These are phyloP conservation scores for Cryptosporidium felis DNA, from an alignment of 169 alveolate genomes.

Conservation along the genomic window DNA sequence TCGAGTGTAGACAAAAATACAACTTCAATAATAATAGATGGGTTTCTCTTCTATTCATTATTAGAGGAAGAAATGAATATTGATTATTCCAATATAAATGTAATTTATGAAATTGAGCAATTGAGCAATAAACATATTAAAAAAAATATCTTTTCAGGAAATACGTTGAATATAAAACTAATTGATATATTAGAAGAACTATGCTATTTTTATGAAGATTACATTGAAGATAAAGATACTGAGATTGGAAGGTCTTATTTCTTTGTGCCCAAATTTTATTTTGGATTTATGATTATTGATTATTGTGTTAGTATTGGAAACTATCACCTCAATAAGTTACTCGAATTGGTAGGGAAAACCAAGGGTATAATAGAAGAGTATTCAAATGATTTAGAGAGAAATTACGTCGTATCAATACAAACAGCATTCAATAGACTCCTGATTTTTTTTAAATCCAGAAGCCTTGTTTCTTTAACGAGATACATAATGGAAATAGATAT, in stretches of 20 bases:
- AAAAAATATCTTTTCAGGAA: too few species aligned
- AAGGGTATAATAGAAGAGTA: background rate
- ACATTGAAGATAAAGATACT: background rate
- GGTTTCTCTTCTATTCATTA: background rate
- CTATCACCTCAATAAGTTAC: background rate
- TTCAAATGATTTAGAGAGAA: background rate
- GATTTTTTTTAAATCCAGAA: constrained; percentile 13
- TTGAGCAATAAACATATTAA: background rate
- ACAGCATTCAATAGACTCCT: background rate
- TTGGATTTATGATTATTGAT: background rate
- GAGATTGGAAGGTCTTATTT: constrained; percentile 23
- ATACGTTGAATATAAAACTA: too few species aligned
- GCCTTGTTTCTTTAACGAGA: constrained; percentile 10
- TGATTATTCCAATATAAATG: background rate
- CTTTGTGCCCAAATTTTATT: background rate
- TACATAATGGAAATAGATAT: constrained; percentile 53
- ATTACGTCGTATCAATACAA: background rate
- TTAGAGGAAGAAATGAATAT: background rate
- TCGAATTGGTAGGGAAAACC: background rate
- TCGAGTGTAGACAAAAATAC: background rate
- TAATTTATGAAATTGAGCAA: background rate
- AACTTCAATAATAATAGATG: background rate
- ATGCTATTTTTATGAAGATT: too few species aligned
- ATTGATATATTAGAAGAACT: too few species aligned
- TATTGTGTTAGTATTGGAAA: background rate